Base-by-base conservation (phyloP, 2,329 filamentous ascomycete species). In the Grosmannia serpens region DNA sequence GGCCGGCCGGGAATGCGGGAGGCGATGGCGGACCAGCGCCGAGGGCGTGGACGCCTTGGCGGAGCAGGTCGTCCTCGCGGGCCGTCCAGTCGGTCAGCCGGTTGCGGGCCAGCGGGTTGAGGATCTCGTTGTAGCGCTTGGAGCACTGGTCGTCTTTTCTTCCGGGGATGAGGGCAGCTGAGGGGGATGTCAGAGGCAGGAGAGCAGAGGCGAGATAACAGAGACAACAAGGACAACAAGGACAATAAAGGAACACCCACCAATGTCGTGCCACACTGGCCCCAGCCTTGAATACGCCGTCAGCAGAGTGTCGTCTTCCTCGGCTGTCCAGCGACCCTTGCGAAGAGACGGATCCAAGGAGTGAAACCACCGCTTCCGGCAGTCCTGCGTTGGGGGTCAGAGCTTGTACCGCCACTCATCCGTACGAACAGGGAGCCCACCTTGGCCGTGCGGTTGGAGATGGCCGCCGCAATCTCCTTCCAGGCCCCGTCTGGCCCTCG, bases 101-200 rank as follows among this genome's bases (percentile, higher is more conserved):
- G 38, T 59, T 52, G 26, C 38, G n/a, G 4, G 29, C 58, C 27
- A 38, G 22, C 4, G 58, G 58, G 10, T 59, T 50, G 22, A 59
- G 58, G 26, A 59, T 59, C 22, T 59, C 58, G 29, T 59, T 59
- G 58, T 59, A 59, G 24, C 58, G 54, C 50, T 59, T 59, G 3
- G 58, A 31, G 29, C 58, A 59, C 38, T 59, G 58, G 53, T 59
- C 58, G 22, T 59, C 58, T 24, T 59, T 59, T 9, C 58, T 17
- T 5, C 58, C 58, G 2, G 47, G 54, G n/a, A 59, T 59, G 49
- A 59, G 46, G n/a, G 27, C 22, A 5, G 58, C 54, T 56, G n/a
- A 53, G 10, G 3, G 51, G n/a, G n/a, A n/a, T n/a, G n/a, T n/a
- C n/a, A 35, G 51, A 20, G 38, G 31, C 15, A 17, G 17, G 46